Evolutionary conservation across 805 yeast species (phyloP).

Genomic region (Teunomyces aglyptinius): DNA sequence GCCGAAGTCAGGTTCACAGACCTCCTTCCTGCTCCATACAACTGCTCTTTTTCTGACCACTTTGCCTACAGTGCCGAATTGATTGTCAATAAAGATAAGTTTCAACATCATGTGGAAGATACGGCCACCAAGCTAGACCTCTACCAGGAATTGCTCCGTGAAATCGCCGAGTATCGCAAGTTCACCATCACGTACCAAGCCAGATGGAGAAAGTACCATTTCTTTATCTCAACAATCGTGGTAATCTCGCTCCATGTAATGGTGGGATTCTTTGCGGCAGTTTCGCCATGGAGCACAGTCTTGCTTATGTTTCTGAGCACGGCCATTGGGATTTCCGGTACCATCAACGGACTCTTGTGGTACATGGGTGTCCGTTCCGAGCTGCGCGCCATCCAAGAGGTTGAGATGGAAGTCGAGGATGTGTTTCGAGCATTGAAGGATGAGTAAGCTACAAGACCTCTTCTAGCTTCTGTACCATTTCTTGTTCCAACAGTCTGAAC

Average conservation of each 20-base stretch:
- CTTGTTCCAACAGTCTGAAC: neutral
- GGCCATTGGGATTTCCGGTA: constrained; percentile 61
- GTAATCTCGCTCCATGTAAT: constrained; percentile 50
- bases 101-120: constrained; percentile 7
- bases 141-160: constrained; percentile 33
- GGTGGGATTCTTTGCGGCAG: constrained; percentile 62
- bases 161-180: constrained; percentile 45
- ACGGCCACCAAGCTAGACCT: constrained; percentile 26
- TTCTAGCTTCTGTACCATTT: neutral
- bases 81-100: constrained; percentile 10
- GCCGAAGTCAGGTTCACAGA: constrained; percentile 79
- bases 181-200: constrained; percentile 57
- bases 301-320: constrained; percentile 53
- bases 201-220: constrained; percentile 64
- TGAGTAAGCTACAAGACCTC: neutral
- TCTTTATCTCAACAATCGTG: constrained; percentile 47
- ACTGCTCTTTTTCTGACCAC: constrained; percentile 83
- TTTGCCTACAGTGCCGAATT: constrained; percentile 65
- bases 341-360: constrained; percentile 74
- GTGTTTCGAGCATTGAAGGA: constrained; percentile 3
- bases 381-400: constrained; percentile 71
- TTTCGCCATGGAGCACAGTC: constrained; percentile 49
- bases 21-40: constrained; percentile 47
- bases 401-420: constrained; percentile 60
- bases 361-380: constrained; percentile 80